These are phyloP conservation scores for Pseudocercospora musae DNA, from an alignment of 2,329 filamentous ascomycete genomes.

Conservation along the genomic window DNA sequence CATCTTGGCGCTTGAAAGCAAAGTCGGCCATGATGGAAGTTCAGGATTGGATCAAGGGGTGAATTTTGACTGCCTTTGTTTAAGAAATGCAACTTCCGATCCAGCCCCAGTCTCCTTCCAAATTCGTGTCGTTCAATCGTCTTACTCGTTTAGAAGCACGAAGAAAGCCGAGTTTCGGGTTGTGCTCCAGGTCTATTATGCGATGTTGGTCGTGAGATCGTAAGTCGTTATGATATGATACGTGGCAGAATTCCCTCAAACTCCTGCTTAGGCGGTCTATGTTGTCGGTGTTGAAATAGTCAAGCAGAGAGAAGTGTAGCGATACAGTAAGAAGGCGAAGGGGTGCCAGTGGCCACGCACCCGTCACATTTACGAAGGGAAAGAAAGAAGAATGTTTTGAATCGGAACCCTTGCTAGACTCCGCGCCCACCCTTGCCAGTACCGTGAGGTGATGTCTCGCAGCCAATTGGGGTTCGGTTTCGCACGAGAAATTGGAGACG, in stretches of 20 bases:
- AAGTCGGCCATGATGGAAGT: slow-evolving; percentile 32
- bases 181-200: background rate
- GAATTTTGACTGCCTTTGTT: background rate
- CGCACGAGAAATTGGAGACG: background rate
- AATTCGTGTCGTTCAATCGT: background rate
- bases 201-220: slow-evolving; percentile 10
- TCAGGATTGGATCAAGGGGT: background rate
- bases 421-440: background rate
- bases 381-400: slow-evolving; percentile 1
- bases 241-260: background rate
- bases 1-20: slow-evolving; percentile 36
- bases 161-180: background rate
- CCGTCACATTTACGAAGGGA: background rate
- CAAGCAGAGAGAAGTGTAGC: background rate
- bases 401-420: background rate
- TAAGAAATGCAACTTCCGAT: background rate
- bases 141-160: background rate
- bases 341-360: background rate
- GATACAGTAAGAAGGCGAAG: background rate
- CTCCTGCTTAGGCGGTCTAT: background rate
- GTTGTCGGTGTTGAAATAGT: background rate
- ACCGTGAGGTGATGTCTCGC: background rate
- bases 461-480: background rate
- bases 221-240: slow-evolving; percentile 21
- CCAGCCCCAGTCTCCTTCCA: background rate